Base-by-base conservation (phyloP, 1,284 basidiomycete genomes). In the Hypsizygus ulmarius region DNA sequence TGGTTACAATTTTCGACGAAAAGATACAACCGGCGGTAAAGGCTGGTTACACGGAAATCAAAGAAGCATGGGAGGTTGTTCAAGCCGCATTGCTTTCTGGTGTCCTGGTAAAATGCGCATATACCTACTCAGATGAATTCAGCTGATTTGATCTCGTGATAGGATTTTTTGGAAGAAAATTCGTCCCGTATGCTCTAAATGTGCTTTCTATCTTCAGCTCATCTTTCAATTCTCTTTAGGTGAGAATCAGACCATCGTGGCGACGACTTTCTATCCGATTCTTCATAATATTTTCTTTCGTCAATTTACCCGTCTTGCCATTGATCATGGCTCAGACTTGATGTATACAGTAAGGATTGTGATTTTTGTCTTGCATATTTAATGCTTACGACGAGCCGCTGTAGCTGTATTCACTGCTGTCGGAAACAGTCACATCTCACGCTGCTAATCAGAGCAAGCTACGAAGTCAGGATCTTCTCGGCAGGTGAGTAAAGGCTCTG, bases 371-470 rank as follows among this genome's bases (percentile, higher is more conserved):
- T 25, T 19, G 15, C n/a, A 9, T n/a, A 30, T 37, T 6, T 28
- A 14, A 10, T n/a, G 27, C 14, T 38, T 7, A 44, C 39, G 28
- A 28, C 41, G 16, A 38, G 11, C 12, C 14, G 16, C 33, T 19
- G 14, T 37, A 65, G 63, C 46, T 64, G 28, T 64, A 54, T 33
- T 54, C 58, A 43, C 43, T 65, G 14, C 57, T 65, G 15, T 59
- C 57, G n/a, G 63, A 64, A 39, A 59, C 61, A 5, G 59, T 59
- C 8, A 52, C 53, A 5, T 50, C 50, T 5, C 55, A 61, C 14
- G 39, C 53, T 15, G 49, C 47, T 30, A 63, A 62, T 47, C 57
- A 61, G 34, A 45, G 47, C 14, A 57, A 54, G 19, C 46, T 65
- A n/a, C 60, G 63, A 3, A 47, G 51, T 12, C 38, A 51, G 15